Percentiles rank a stretch among this genome's conserved stretches.
These are phyloP conservation scores for Zoysia japonica DNA, from an alignment of 176 grass and related monocot genomes.

Conservation along the genomic window DNA sequence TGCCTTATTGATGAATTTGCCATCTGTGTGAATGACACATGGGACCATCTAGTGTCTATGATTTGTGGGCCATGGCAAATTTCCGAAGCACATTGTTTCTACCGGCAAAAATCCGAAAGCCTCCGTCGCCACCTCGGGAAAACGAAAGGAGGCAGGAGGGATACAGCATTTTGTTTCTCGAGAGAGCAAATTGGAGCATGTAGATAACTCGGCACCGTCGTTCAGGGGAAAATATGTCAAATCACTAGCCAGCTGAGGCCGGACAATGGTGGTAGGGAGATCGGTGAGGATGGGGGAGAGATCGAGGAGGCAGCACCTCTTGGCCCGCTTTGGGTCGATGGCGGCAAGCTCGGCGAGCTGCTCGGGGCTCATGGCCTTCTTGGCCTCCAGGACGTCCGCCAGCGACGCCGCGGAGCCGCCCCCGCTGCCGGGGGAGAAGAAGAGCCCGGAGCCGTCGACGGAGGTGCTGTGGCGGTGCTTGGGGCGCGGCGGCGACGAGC, in stretches of 20 bases:
- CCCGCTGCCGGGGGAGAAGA: conserved; percentile 42
- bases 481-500: conserved; percentile 49
- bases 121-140: neutral
- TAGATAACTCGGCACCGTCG: no score
- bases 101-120: no score
- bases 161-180: no score
- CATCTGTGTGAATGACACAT: no score
- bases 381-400: conserved; percentile 81
- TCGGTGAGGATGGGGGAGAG: neutral
- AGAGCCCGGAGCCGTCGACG: conserved; percentile 77
- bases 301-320: conserved; percentile 54
- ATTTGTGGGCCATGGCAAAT: no score
- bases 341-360: conserved; percentile 86
- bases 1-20: no score
- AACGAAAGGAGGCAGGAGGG: no score
- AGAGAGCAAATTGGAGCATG: no score
- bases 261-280: neutral
- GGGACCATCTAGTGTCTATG: no score
- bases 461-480: conserved; percentile 97
- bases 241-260: neutral
- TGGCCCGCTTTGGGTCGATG: conserved; percentile 92
- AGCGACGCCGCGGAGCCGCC: conserved; percentile 47
- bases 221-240: neutral
- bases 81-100: no score
- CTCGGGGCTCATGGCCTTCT: conserved; percentile 92